phyloP scores from a whole-genome alignment of 2,329 filamentous ascomycete species.

The Pseudonectria foliicola region DNA sequence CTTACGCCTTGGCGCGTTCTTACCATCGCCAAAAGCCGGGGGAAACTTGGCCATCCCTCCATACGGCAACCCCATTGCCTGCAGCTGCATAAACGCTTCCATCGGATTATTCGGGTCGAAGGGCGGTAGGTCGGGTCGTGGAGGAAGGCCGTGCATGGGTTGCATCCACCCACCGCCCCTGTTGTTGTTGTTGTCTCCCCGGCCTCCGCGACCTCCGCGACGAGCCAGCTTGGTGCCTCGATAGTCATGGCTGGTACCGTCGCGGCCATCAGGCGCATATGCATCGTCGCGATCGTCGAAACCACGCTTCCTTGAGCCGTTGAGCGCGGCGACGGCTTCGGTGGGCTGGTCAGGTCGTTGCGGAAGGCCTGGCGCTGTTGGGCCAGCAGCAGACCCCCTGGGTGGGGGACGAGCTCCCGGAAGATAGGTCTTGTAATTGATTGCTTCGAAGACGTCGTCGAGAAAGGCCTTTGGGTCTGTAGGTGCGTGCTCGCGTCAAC shows the following conservation, averaged over 20 bases:
- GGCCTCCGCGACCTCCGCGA: constrained; percentile 37
- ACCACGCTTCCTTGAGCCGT: constrained; percentile 28
- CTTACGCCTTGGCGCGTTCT: constrained; percentile 28
- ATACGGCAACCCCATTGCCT: constrained; percentile 44
- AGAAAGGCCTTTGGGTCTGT: constrained; percentile 49
- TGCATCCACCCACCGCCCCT: constrained; percentile 11
- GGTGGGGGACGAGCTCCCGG: constrained; percentile 44
- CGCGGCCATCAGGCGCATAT: constrained; percentile 15
- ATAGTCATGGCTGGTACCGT: constrained; percentile 22
- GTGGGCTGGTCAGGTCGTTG: constrained; percentile 12
- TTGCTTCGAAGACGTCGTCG: constrained; percentile 60
- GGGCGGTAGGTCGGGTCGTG: constrained; percentile 29
- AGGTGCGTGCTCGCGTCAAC: constrained; percentile 5
- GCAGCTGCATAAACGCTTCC: constrained; percentile 54
- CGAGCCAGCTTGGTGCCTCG: constrained; percentile 55
- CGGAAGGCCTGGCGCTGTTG: not conserved
- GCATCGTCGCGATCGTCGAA: constrained; percentile 25
- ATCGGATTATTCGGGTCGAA: constrained; percentile 56
- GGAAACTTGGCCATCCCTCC: constrained; percentile 34
- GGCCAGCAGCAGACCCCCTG: constrained; percentile 10
- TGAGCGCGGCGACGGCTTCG: constrained; percentile 5
- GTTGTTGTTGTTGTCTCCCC: constrained; percentile 19
- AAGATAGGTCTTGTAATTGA: constrained; percentile 55
- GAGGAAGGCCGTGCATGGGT: constrained; percentile 11
- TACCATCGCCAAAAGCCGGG: constrained; percentile 17